Evolutionary conservation across 345 rosid genomes (phyloP).

Genomic region (Citrus reticulata): DNA sequence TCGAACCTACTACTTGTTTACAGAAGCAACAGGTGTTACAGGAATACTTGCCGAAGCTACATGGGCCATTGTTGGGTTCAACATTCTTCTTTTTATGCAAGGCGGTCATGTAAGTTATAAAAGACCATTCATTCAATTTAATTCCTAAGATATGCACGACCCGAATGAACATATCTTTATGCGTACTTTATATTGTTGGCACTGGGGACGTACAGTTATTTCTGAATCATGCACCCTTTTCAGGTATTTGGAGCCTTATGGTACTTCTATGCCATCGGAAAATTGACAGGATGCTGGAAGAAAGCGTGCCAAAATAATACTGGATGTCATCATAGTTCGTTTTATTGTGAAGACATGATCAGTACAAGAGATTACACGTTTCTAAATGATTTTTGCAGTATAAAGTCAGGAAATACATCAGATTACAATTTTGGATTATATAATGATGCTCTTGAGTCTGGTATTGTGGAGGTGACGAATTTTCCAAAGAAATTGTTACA

Average conservation of each 20-base stretch:
- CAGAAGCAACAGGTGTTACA: background rate
- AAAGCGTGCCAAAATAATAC: background rate
- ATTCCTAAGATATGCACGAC: too few species aligned
- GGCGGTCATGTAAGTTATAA: slow-evolving; percentile 1
- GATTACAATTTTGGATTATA: background rate
- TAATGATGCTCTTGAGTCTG: background rate
- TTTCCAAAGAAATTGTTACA: background rate
- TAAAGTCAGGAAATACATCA: background rate
- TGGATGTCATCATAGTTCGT: background rate
- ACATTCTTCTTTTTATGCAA: background rate
- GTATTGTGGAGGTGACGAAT: background rate
- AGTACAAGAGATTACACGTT: background rate
- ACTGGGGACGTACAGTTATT: background rate
- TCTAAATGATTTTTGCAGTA: background rate
- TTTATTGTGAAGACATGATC: background rate
- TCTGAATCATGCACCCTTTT: background rate
- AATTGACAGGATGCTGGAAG: background rate
- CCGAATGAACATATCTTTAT: too few species aligned
- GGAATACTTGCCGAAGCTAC: background rate
- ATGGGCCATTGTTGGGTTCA: background rate
- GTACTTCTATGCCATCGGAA: background rate
- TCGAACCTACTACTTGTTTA: background rate
- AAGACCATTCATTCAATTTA: background rate
- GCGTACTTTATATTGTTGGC: background rate
- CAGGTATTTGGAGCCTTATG: background rate